Evolutionary conservation across 257 asterid genomes (phyloP).

Genomic region (Nicotiana obtusifolia): DNA sequence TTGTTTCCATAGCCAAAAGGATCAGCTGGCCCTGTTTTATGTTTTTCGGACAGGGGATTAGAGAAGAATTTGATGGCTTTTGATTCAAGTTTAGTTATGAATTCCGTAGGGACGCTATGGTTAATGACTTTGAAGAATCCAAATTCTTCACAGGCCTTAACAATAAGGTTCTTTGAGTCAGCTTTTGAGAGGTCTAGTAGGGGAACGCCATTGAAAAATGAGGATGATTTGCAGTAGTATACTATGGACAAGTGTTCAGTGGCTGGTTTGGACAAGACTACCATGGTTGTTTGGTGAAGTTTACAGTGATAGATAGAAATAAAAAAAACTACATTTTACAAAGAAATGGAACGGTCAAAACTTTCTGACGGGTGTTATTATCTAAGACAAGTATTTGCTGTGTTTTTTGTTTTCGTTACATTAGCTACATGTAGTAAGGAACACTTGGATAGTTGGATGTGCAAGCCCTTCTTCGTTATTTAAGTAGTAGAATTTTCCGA

Average conservation of each 20-base stretch:
- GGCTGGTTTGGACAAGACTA: conserved; percentile 11
- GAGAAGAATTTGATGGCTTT: conserved; percentile 18
- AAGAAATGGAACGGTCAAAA: neutral
- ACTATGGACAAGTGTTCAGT: conserved; percentile 25
- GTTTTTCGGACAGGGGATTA: conserved; percentile 11
- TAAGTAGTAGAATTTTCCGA: neutral
- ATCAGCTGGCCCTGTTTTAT: conserved; percentile 17
- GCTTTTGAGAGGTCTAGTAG: conserved; percentile 20
- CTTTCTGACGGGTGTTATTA: neutral
- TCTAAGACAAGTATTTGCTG: neutral
- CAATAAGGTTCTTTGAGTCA: conserved; percentile 14
- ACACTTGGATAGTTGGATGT: neutral
- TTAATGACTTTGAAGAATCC: conserved; percentile 26
- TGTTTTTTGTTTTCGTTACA: neutral
- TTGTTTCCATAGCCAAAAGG: conserved; percentile 25
- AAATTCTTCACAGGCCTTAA: conserved; percentile 22
- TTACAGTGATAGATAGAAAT: neutral
- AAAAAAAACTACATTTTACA: neutral
- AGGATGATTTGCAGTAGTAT: neutral
- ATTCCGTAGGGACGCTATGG: conserved; percentile 16
- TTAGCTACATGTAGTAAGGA: neutral
- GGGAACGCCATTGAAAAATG: conserved; percentile 9
- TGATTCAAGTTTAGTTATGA: conserved; percentile 11
- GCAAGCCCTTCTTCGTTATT: neutral
- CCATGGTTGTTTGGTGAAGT: neutral